phyloP scores from a whole-genome alignment of 2,329 filamentous ascomycete genomes.

The Raffaelea ambrosiae region DNA sequence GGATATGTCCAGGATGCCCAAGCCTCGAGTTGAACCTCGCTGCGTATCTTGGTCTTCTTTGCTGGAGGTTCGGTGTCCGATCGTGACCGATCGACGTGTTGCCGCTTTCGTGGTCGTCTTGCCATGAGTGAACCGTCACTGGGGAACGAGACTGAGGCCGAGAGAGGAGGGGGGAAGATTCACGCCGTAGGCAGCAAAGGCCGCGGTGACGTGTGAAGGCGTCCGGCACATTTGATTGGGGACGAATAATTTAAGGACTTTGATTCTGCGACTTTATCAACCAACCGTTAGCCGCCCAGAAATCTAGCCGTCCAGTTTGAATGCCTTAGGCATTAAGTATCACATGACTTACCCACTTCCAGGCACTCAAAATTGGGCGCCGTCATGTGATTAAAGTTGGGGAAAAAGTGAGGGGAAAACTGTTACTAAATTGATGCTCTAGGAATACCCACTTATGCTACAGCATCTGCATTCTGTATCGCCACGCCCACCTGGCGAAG shows the following conservation, averaged over 20 bases:
- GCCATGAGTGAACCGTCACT: slow-evolving; percentile 1
- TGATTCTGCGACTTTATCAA: not conserved
- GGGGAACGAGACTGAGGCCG: not conserved
- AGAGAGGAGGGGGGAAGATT: not conserved
- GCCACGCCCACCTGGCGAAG: no score
- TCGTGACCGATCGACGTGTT: slow-evolving; percentile 1
- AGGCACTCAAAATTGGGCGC: no score
- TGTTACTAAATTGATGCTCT: no score
- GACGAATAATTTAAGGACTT: not conserved
- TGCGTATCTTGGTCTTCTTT: slow-evolving; percentile 5
- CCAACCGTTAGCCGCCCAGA: not conserved
- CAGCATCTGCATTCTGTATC: no score
- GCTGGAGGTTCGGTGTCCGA: not conserved
- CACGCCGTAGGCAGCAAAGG: not conserved
- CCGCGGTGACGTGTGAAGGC: not conserved
- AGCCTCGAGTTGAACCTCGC: slow-evolving; percentile 2
- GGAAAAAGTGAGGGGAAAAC: no score
- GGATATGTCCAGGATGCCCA: slow-evolving; percentile 8
- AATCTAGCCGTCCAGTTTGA: not conserved
- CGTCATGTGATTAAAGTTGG: no score
- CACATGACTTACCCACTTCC: no score
- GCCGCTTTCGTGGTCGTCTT: slow-evolving; percentile 5
- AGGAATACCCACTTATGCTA: no score
- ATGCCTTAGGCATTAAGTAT: no score
- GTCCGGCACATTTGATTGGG: not conserved